Conservation (phyloP, 2,329 filamentous ascomycete species). For the Diaporthe eres region DNA sequence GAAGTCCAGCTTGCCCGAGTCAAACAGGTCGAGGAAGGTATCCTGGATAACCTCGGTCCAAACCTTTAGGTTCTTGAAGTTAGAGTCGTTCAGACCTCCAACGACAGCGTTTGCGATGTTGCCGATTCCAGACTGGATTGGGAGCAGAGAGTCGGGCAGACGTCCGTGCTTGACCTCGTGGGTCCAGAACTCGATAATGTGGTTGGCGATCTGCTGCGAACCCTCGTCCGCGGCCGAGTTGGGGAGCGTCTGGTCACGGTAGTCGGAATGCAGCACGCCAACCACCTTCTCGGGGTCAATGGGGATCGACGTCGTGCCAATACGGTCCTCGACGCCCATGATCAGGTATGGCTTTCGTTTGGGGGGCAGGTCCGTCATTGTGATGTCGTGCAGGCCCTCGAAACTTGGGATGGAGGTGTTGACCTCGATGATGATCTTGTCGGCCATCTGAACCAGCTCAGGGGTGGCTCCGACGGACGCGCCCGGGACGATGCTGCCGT, state of each 20-base stretch:
- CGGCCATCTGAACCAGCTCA: constrained; percentile 90
- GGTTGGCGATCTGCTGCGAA: constrained; percentile 79
- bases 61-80: constrained; percentile 90
- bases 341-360: constrained; percentile 87
- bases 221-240: constrained; percentile 83
- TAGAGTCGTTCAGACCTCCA: constrained; percentile 83
- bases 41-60: constrained; percentile 95
- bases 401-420: constrained; percentile 89
- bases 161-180: constrained; percentile 86
- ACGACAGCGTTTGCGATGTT: constrained; percentile 96
- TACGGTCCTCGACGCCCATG: constrained; percentile 87
- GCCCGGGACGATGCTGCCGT: constrained; percentile 90
- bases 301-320: constrained; percentile 86
- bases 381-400: constrained; percentile 91
- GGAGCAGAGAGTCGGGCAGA: constrained; percentile 82
- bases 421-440: constrained; percentile 94
- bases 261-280: constrained; percentile 87
- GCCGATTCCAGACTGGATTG: constrained; percentile 89
- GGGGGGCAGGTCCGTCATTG: constrained; percentile 87
- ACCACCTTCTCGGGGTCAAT: constrained; percentile 87
- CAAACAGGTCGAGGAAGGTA: constrained; percentile 93
- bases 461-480: constrained; percentile 88
- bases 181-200: constrained; percentile 87
- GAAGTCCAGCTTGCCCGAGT: constrained; percentile 88
- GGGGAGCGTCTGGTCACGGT: constrained; percentile 80